Conservation (phyloP, 495 filamentous ascomycete genomes). For the Immersiella caudata region DNA sequence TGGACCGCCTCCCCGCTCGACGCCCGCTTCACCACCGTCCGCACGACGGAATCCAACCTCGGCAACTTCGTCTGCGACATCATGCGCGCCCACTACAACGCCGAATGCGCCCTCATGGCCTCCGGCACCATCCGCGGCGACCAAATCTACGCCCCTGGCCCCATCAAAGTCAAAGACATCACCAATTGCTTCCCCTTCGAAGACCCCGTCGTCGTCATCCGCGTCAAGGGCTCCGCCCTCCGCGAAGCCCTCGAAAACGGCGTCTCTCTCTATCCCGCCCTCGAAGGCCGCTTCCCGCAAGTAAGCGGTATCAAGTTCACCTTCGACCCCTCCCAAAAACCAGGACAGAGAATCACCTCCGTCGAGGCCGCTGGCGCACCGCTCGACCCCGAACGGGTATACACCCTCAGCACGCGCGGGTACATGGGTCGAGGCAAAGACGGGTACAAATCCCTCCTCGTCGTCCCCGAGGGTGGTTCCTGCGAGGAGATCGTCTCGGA, state of each 20-base stretch:
- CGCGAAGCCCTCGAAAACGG: conserved; percentile 80
- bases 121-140: conserved; percentile 89
- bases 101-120: conserved; percentile 84
- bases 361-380: conserved; percentile 61
- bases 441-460: conserved; percentile 73
- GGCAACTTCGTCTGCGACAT: conserved; percentile 91
- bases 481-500: conserved; percentile 79
- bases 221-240: conserved; percentile 65
- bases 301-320: conserved; percentile 77
- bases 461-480: conserved; percentile 67
- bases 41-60: conserved; percentile 75
- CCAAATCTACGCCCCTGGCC: conserved; percentile 81
- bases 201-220: conserved; percentile 81
- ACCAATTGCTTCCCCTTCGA: conserved; percentile 87
- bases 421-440: conserved; percentile 88
- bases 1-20: conserved; percentile 80
- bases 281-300: conserved; percentile 79
- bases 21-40: conserved; percentile 80
- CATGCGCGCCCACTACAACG: conserved; percentile 77
- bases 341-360: conserved; percentile 63
- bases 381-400: conserved; percentile 61
- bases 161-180: conserved; percentile 75
- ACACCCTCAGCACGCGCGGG: conserved; percentile 73
- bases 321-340: conserved; percentile 63
- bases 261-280: conserved; percentile 74